Evolutionary conservation across 2,329 filamentous ascomycete species (phyloP).

Genomic region (Colletotrichum incanum): DNA sequence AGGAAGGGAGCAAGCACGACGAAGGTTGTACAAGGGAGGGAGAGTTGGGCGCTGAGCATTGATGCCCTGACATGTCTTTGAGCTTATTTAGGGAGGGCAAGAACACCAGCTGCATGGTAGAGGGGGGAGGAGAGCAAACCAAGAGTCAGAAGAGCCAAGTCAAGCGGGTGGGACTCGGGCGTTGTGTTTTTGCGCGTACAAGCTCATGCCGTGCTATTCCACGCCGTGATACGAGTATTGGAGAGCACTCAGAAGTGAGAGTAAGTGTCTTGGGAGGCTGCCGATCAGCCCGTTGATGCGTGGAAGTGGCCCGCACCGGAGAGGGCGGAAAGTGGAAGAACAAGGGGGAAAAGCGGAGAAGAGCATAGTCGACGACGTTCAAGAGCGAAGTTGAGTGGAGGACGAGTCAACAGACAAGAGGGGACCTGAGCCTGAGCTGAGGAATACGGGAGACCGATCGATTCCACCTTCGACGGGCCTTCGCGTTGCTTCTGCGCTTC

Average conservation of each 20-base stretch:
- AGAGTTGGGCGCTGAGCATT: background rate
- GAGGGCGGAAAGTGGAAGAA: slow-evolving; percentile 5
- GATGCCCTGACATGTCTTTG: background rate
- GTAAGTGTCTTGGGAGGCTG: background rate
- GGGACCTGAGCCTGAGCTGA: slow-evolving; percentile 8
- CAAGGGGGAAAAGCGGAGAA: background rate
- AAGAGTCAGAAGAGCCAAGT: background rate
- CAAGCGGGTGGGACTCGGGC: slow-evolving; percentile 4
- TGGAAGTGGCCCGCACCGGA: slow-evolving; percentile 2
- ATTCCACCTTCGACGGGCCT: background rate
- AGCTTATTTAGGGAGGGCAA: background rate
- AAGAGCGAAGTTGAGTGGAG: slow-evolving; percentile 9
- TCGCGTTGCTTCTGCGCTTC: slow-evolving; percentile 25
- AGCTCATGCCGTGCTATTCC: slow-evolving; percentile 16
- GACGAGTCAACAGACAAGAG: background rate
- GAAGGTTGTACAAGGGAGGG: background rate
- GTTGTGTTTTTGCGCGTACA: background rate
- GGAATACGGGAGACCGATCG: slow-evolving; percentile 24
- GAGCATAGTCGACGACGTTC: background rate
- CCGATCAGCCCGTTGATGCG: slow-evolving; percentile 5
- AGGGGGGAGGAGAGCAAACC: background rate
- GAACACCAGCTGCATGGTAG: background rate
- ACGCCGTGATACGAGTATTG: slow-evolving; percentile 17
- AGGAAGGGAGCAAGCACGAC: slow-evolving; percentile 8
- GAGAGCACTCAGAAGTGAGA: background rate